These are phyloP conservation scores for Lentinus brumalis DNA, from an alignment of 768 basidiomycete genomes.

Conservation along the genomic window DNA sequence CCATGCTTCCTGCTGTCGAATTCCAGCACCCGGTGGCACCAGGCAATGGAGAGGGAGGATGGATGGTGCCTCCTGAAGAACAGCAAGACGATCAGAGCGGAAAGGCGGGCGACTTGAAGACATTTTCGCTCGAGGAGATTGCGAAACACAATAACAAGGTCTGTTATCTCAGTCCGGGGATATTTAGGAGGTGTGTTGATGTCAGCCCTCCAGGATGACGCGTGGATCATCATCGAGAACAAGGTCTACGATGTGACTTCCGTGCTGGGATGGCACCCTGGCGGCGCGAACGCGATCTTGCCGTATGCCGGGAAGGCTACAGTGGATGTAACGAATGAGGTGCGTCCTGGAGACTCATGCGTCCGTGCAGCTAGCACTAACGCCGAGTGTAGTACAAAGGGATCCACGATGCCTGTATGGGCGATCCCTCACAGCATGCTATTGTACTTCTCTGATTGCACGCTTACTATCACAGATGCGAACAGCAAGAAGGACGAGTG, in stretches of 20 bases:
- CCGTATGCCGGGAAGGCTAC: constrained; percentile 27
- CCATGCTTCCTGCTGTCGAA: constrained; percentile 2
- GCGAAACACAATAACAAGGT: constrained; percentile 43
- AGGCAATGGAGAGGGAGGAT: constrained; percentile 20
- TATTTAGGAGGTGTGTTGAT: neutral
- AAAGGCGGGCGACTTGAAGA: constrained; percentile 4
- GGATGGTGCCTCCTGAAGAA: constrained; percentile 20
- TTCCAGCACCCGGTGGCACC: constrained; percentile 22
- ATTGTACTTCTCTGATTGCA: neutral
- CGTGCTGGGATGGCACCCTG: constrained; percentile 27
- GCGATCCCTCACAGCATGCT: neutral
- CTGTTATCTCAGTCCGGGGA: neutral
- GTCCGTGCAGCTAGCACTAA: neutral
- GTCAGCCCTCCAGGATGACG: constrained; percentile 37
- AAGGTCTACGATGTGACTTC: constrained; percentile 37
- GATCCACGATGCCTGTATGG: constrained; percentile 25
- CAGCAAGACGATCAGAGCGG: neutral
- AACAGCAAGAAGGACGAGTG: constrained; percentile 25
- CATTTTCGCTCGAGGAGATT: constrained; percentile 41
- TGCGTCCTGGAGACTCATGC: neutral
- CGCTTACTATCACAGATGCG: constrained; percentile 7
- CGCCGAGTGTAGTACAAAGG: constrained; percentile 21
- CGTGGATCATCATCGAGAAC: constrained; percentile 50
- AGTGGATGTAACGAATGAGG: constrained; percentile 23
- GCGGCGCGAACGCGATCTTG: constrained; percentile 25